Percentiles rank a stretch among this genome's conserved stretches.
These are phyloP conservation scores for Scenedesmus sp. DNA, from an alignment of 163 green algal genomes.

Conservation along the genomic window DNA sequence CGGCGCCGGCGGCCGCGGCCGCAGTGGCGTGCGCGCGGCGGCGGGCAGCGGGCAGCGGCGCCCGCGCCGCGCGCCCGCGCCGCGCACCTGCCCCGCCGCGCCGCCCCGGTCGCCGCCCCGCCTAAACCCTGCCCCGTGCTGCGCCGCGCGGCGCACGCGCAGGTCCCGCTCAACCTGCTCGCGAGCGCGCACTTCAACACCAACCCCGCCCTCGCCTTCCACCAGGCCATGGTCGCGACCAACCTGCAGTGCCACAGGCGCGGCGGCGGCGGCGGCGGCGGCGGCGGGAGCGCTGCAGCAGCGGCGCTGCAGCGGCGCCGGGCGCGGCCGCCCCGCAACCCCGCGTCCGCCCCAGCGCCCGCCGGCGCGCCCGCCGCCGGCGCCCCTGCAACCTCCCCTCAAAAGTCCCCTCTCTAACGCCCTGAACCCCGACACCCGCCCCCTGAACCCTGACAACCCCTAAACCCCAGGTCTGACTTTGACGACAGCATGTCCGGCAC, in stretches of 20 bases:
- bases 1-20: conserved; percentile 15
- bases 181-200: conserved; percentile 58
- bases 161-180: conserved; percentile 78
- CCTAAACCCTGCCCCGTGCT: neutral
- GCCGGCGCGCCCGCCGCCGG: neutral
- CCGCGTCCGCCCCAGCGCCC: neutral
- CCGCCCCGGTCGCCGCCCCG: too few relatives aligned
- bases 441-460: too few relatives aligned
- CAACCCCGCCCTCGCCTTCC: conserved; percentile 60
- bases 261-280: neutral
- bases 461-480: conserved; percentile 51
- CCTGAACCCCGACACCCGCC: too few relatives aligned
- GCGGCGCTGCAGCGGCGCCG: too few relatives aligned
- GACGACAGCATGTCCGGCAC: conserved; percentile 85
- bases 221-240: conserved; percentile 69
- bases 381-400: too few relatives aligned
- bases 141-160: too few relatives aligned
- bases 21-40: neutral
- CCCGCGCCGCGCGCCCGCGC: neutral
- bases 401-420: too few relatives aligned
- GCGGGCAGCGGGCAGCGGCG: neutral
- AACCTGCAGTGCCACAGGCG: conserved; percentile 85
- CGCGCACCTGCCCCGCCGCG: too few relatives aligned
- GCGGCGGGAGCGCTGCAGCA: neutral
- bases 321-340: too few relatives aligned